Evolutionary conservation across 1,284 basidiomycete genomes (phyloP).

Genomic region (Gomphus sp.): DNA sequence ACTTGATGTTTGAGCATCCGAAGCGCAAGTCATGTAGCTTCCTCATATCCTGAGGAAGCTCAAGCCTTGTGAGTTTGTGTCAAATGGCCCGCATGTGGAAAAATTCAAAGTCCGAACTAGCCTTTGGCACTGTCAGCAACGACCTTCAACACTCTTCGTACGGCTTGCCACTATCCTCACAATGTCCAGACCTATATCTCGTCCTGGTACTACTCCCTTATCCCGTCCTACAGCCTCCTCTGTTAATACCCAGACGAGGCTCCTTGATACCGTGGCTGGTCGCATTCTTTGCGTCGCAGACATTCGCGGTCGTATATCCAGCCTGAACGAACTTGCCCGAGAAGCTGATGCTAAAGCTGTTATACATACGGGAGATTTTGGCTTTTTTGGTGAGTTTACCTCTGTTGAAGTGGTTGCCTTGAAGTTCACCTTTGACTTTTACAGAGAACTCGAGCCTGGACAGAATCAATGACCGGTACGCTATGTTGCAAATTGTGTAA

Average conservation of each 20-base stretch:
- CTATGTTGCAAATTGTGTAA: neutral
- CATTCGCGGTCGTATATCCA: conserved; percentile 81
- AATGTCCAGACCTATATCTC: conserved; percentile 25
- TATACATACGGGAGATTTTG: conserved; percentile 99
- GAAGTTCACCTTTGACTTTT: conserved; percentile 2
- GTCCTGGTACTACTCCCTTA: conserved; percentile 50
- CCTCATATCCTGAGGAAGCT: too few species aligned
- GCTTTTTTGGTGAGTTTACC: conserved; percentile 74
- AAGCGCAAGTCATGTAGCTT: too few species aligned
- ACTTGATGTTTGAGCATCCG: too few species aligned
- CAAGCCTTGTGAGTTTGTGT: conserved; percentile 16
- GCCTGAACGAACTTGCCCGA: conserved; percentile 84
- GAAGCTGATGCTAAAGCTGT: conserved; percentile 89
- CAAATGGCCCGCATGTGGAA: conserved; percentile 18
- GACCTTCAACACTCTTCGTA: neutral
- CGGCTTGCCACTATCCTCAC: neutral
- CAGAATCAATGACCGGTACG: conserved; percentile 80
- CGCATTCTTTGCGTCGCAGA: conserved; percentile 95
- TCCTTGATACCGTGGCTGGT: conserved; percentile 70
- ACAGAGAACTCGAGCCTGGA: conserved; percentile 74
- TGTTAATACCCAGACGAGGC: conserved; percentile 69
- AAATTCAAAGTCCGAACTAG: conserved; percentile 8
- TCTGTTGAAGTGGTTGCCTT: neutral
- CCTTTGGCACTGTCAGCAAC: conserved; percentile 6
- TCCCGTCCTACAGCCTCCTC: conserved; percentile 33